Evolutionary conservation across 140 eudicot species (phyloP).

Genomic region (Anethum foeniculum): DNA sequence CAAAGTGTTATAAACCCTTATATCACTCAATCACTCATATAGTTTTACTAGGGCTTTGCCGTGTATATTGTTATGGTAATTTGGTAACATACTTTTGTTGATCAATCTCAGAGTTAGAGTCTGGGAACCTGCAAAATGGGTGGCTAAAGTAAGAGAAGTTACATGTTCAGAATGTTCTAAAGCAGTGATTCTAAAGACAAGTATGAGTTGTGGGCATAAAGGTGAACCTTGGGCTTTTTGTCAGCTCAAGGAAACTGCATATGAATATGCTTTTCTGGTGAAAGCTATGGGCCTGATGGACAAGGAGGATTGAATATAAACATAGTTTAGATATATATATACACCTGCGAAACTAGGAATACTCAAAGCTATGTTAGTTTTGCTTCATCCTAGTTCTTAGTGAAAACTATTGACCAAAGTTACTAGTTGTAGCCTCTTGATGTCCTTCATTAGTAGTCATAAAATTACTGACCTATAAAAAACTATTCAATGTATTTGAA

Average conservation of each 20-base stretch:
- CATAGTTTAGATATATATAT: neutral
- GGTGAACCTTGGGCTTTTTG: conserved; percentile 69
- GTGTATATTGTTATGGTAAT: neutral
- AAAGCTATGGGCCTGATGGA: conserved; percentile 46
- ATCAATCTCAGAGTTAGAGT: conserved; percentile 2
- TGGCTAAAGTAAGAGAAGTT: neutral
- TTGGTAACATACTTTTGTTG: neutral
- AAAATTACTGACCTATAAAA: too few species aligned
- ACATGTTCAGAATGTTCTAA: conserved; percentile 34
- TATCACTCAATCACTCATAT: neutral
- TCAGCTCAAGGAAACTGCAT: conserved; percentile 49
- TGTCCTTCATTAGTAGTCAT: too few species aligned
- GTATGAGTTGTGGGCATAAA: conserved; percentile 41
- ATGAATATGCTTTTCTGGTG: conserved; percentile 72
- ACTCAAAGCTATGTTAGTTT: neutral
- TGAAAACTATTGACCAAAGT: too few species aligned
- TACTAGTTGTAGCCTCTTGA: too few species aligned
- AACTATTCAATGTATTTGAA: too few species aligned
- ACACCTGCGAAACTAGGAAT: neutral
- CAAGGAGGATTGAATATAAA: neutral
- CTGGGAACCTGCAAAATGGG: neutral
- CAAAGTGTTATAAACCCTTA: too few species aligned
- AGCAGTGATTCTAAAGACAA: conserved; percentile 12
- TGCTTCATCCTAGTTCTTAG: neutral
- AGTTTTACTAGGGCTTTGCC: neutral